Evolutionary conservation across 1,284 basidiomycete species (phyloP).

Genomic region (Cutaneotrichosporon dermatis): DNA sequence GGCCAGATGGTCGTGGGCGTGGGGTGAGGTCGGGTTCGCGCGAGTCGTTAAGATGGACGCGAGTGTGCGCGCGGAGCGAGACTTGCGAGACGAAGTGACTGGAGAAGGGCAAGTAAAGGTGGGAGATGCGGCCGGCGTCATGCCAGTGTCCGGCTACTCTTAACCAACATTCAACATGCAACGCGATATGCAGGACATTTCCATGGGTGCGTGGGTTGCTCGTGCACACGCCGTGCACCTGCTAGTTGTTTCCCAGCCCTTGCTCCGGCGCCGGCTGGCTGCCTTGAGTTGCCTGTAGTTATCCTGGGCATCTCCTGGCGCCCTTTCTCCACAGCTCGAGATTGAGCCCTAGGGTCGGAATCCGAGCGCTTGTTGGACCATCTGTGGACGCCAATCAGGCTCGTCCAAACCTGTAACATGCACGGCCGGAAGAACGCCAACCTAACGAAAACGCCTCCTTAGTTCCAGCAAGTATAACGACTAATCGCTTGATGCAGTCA

Average conservation of each 20-base stretch:
- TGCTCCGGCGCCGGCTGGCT: not conserved
- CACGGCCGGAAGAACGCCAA: not conserved
- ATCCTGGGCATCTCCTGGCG: not conserved
- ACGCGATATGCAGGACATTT: not conserved
- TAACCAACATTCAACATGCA: not conserved
- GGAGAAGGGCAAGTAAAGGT: not conserved
- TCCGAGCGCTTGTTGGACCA: not conserved
- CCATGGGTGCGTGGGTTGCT: not conserved
- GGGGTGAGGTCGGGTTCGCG: not conserved
- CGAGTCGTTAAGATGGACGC: not conserved
- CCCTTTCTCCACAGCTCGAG: not conserved
- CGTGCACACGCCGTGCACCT: not conserved
- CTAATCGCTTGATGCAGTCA: not conserved
- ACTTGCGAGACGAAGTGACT: not conserved
- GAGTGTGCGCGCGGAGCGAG: not conserved
- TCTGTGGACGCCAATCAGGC: slow-evolving; percentile 1
- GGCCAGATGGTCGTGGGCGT: not conserved
- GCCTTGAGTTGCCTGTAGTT: not conserved
- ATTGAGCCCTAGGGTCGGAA: not conserved
- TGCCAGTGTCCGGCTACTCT: not conserved
- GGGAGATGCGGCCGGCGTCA: not conserved
- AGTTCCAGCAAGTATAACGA: not conserved
- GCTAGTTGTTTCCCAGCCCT: not conserved
- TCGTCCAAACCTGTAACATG: not conserved
- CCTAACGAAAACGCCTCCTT: not conserved